Evolutionary conservation across 2,329 filamentous ascomycete species (phyloP), one percentile per base, ranked within the genome.

Genomic region (Colletotrichum sp.): DNA sequence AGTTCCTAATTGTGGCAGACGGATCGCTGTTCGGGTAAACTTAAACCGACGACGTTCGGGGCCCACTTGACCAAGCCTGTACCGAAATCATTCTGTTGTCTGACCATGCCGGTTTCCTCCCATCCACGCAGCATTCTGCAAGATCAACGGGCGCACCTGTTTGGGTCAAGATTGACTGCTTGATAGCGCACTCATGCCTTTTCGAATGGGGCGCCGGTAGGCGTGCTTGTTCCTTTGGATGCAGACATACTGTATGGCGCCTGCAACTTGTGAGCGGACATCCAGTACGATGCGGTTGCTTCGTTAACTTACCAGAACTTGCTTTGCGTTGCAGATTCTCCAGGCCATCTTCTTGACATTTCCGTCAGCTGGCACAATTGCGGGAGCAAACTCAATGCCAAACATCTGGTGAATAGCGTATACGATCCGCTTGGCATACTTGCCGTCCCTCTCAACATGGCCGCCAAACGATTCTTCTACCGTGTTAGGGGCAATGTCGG

Each of bases 331-430:
- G 84, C 94, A 97, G 78, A 99, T 95, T 81, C 97, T 91, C 96
- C 96, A 98, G 8, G 96, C 96, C 78, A 99, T 87, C 82, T 98
- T 98, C 81, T 91, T 92, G 75, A 98, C 94, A 79, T 93, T 98
- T 8, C 97, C 95, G 86, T 99, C 97, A 0, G 96, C 96, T 68
- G 94, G 92, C 36, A 99, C 97, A 1, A 98, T 96, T 60, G 95
- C 95, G 0, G 96, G 94, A 3, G 97, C 95, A 82, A 99, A 96
- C 83, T 99, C 97, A 76, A 99, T 94, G 68, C 96, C 97, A 83
- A 99, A 98, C 96, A 98, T 98, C 83, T 98, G 94, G 78, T 95
- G 94, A 32, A 99, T 95, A 6, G 96, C 97, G 84, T 98, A 98
- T 1, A 98, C 96, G 13, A 98, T 94, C 57, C 97, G 89, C 84